These are phyloP conservation scores for Mallotus repandus DNA, from an alignment of 441 rosid genomes.

Conservation along the genomic window DNA sequence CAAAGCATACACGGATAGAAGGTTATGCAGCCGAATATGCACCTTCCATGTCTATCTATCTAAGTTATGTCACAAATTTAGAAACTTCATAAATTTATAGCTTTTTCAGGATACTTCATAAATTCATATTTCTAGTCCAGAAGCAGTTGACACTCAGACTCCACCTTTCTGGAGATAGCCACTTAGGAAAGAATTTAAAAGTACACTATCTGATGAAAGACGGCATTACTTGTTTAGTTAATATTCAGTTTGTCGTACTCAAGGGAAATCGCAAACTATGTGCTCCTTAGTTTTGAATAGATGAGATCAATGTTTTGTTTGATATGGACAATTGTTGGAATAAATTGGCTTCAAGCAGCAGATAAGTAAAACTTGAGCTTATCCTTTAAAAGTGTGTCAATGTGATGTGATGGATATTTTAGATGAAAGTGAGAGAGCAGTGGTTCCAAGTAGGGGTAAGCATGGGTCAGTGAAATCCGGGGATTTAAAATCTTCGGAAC, in stretches of 20 bases:
- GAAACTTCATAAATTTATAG: not conserved
- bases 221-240: not conserved
- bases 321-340: not conserved
- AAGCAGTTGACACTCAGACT: not conserved
- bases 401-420: not conserved
- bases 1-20: not conserved
- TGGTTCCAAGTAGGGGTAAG: not conserved
- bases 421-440: not conserved
- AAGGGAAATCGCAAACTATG: not conserved
- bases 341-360: constrained; percentile 7
- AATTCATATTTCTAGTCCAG: not conserved
- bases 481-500: no score
- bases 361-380: not conserved
- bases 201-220: not conserved
- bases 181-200: not conserved
- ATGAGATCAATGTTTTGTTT: not conserved
- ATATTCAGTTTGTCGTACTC: not conserved
- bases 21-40: not conserved
- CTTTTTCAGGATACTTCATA: no score
- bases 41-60: not conserved
- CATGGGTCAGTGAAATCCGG: no score
- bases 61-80: not conserved
- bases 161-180: constrained; percentile 8
- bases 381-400: not conserved
- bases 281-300: not conserved